Conservation (phyloP, 495 filamentous ascomycete species). For the Trichoderma orchidacearum region DNA sequence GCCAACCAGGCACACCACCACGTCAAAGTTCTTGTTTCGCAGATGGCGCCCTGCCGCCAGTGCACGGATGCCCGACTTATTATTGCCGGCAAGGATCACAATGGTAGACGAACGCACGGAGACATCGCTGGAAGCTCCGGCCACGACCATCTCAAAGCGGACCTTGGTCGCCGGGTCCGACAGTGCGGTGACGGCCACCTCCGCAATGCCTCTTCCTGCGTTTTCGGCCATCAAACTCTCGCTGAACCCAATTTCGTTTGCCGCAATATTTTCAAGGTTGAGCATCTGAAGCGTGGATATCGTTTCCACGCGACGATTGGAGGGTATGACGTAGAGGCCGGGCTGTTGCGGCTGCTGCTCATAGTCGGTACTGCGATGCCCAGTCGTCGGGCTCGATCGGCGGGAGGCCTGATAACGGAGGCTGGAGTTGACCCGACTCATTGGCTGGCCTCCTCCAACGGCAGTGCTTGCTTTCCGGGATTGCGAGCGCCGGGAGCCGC, state of each 20-base stretch:
- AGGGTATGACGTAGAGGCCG: constrained; percentile 38
- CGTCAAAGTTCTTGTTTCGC: constrained; percentile 60
- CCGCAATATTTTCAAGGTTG: constrained; percentile 78
- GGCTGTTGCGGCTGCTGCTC: constrained; percentile 1
- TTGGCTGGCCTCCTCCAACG: constrained; percentile 17
- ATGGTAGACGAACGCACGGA: constrained; percentile 41
- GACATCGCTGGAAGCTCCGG: constrained; percentile 16
- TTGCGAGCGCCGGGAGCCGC: constrained; percentile 28
- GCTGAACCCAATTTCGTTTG: constrained; percentile 68
- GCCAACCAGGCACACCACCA: constrained; percentile 73
- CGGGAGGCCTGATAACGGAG: constrained; percentile 4
- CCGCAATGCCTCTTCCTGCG: constrained; percentile 73
- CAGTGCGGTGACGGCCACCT: constrained; percentile 56
- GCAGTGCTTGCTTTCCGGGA: constrained; percentile 49
- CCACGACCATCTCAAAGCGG: constrained; percentile 23
- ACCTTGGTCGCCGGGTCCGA: constrained; percentile 40
- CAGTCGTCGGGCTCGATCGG: constrained; percentile 5
- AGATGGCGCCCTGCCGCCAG: constrained; percentile 80
- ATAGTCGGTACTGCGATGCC: constrained; percentile 4
- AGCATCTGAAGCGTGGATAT: constrained; percentile 78
- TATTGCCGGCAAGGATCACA: constrained; percentile 76
- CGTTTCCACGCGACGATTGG: constrained; percentile 61
- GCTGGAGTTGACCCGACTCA: constrained; percentile 30
- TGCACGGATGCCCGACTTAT: constrained; percentile 70
- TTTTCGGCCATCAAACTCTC: constrained; percentile 88